Base-by-base conservation (phyloP, 2,329 filamentous ascomycete species). In the Plenodomus biglobosus region DNA sequence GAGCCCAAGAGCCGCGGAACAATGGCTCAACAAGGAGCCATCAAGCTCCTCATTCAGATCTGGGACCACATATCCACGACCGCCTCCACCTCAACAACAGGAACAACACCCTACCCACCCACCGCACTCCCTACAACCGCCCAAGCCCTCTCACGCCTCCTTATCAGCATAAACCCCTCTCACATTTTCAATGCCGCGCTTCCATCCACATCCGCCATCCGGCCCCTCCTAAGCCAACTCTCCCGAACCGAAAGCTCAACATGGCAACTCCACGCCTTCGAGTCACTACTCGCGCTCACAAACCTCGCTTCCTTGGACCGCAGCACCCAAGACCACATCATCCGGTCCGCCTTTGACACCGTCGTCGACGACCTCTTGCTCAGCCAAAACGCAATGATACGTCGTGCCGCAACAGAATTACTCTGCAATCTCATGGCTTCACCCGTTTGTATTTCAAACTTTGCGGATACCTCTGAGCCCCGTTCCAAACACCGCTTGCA, bases 11-110 rank as follows among this genome's bases (percentile, higher is more conserved):
- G 90, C 47, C 85, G 94, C 10, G 88, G 90, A 0, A 80, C 83
- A 40, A 84, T 99, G 55, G 89, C 91, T 2, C 94, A 97, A 66
- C 92, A 97, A 77, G 94, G 94, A n/a, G 90, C 89, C 1, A 83
- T 96, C 16, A 94, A 88, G 61, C 81, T 96, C 1, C 80, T 97
- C 18, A 80, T 97, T 20, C 82, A 86, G 13, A 81, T 86, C 45
- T 85, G 85, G 80, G 78, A 80, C 11, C 76, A 78, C n/a, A 78
- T 90, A 3, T 58, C 56, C 19, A 50, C 56, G 11, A 59, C 73
- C 1, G 48, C 79, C 80, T 51, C 70, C 64, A 32, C 67, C 62
- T 50, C 73, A 64, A 52, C 80, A 77, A 53, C 61, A 60, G 50
- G 70, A 3, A 72, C 73, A 4, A 55, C 64, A 2, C 45, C 63